phyloP scores from a whole-genome alignment of 345 rosid species.

The Hibiscus mutabilis region DNA sequence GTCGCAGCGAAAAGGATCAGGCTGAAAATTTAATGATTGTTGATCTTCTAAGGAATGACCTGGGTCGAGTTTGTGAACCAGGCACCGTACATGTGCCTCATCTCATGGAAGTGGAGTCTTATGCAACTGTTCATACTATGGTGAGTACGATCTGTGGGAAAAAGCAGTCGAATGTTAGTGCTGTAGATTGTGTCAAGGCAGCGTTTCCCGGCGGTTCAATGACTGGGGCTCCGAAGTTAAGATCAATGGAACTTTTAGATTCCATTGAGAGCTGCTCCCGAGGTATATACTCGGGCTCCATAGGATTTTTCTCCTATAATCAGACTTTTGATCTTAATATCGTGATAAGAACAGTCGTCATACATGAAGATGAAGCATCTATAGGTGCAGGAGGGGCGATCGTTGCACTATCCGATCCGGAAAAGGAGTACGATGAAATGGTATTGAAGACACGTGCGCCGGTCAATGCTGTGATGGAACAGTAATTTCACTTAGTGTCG shows the following conservation, averaged over 20 bases:
- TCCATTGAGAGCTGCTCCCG: conserved; percentile 74
- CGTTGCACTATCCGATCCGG: conserved; percentile 71
- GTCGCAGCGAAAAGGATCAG: conserved; percentile 86
- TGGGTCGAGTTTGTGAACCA: conserved; percentile 83
- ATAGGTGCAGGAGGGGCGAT: conserved; percentile 95
- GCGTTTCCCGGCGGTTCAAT: conserved; percentile 97
- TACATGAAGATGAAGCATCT: conserved; percentile 81
- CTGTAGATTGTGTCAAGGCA: conserved; percentile 68
- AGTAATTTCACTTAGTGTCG: conserved; percentile 10
- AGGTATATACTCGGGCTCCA: conserved; percentile 86
- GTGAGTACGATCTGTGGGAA: conserved; percentile 77
- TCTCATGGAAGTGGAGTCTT: conserved; percentile 94
- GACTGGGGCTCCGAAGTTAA: conserved; percentile 96
- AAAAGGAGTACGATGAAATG: conserved; percentile 92
- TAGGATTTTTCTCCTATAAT: conserved; percentile 83
- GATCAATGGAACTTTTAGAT: conserved; percentile 86
- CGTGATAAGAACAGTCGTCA: conserved; percentile 78
- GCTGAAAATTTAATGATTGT: conserved; percentile 98
- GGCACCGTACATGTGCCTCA: conserved; percentile 90
- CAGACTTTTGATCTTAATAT: conserved; percentile 84
- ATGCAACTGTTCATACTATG: conserved; percentile 96
- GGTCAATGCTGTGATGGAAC: conserved; percentile 61
- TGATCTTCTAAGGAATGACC: conserved; percentile 90
- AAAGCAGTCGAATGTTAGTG: conserved; percentile 50
- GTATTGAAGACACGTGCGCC: conserved; percentile 72